These are phyloP conservation scores for Phylloporus arenicola DNA, from an alignment of 768 basidiomycete genomes.

Conservation along the genomic window DNA sequence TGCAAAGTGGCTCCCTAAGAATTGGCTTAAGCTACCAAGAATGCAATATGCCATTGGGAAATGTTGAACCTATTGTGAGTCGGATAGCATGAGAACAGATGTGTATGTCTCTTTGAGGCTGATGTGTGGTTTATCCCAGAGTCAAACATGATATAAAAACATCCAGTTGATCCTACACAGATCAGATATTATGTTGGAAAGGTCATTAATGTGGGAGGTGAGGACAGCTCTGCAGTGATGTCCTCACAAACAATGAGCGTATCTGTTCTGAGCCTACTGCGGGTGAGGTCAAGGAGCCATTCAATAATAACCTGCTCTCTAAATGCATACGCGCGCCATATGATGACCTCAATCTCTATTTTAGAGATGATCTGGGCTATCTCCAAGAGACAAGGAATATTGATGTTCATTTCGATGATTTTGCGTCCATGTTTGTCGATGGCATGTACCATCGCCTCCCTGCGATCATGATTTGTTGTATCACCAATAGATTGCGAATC, in stretches of 20 bases:
- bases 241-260: conserved; percentile 64
- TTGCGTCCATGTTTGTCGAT: conserved; percentile 80
- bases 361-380: conserved; percentile 74
- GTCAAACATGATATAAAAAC: conserved; percentile 73
- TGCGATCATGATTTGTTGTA: conserved; percentile 41
- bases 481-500: conserved; percentile 52
- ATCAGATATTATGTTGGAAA: conserved; percentile 39
- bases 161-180: conserved; percentile 67
- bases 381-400: conserved; percentile 54
- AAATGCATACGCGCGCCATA: conserved; percentile 82
- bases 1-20: conserved; percentile 74
- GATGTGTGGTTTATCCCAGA: conserved; percentile 82
- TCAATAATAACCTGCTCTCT: conserved; percentile 87
- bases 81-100: conserved; percentile 63
- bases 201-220: conserved; percentile 38
- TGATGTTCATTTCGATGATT: conserved; percentile 69
- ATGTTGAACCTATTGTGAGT: conserved; percentile 66
- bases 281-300: conserved; percentile 78
- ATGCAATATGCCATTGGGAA: neutral
- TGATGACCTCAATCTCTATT: conserved; percentile 88
- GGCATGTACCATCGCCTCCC: conserved; percentile 53
- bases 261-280: conserved; percentile 65
- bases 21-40: neutral
- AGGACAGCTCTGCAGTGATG: conserved; percentile 63
- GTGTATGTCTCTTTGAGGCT: conserved; percentile 82